Evolutionary conservation across 202 grass and related monocot genomes (phyloP).

Genomic region (Schoenoplectus triqueter): DNA sequence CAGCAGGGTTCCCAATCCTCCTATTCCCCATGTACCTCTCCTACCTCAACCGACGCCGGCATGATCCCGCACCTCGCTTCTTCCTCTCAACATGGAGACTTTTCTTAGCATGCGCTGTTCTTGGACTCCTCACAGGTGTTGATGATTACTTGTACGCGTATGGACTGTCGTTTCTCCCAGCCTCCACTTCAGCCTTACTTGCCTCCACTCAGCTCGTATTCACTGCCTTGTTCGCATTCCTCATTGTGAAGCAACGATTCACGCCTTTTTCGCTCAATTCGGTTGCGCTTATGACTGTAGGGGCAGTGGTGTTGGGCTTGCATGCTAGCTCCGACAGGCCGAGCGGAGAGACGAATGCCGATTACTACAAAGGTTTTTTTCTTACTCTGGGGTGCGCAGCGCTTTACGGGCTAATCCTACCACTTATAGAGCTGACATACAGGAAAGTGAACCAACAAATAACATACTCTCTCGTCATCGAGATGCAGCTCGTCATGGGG

Average conservation of each 20-base stretch:
- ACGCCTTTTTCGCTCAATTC: slow-evolving; percentile 63
- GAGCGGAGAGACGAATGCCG: slow-evolving; percentile 34
- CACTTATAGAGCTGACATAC: slow-evolving; percentile 73
- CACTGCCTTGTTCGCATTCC: slow-evolving; percentile 86
- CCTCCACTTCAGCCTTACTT: slow-evolving; percentile 79
- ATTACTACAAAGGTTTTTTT: slow-evolving; percentile 71
- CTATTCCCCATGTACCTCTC: slow-evolving; percentile 49
- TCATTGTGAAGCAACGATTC: slow-evolving; percentile 72
- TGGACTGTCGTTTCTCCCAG: slow-evolving; percentile 75
- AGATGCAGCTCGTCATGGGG: slow-evolving; percentile 90
- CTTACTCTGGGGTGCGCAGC: slow-evolving; percentile 73
- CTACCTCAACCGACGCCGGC: slow-evolving; percentile 44
- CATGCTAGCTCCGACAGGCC: slow-evolving; percentile 63
- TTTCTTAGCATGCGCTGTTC: slow-evolving; percentile 46
- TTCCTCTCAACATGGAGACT: slow-evolving; percentile 56
- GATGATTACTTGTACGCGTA: slow-evolving; percentile 89
- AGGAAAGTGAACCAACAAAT: slow-evolving; percentile 53
- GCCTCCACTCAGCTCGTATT: slow-evolving; percentile 87
- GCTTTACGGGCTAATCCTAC: slow-evolving; percentile 80
- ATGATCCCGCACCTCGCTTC: not conserved
- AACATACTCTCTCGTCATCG: slow-evolving; percentile 83
- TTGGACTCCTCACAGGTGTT: slow-evolving; percentile 62
- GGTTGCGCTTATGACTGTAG: slow-evolving; percentile 64
- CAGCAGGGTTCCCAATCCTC: slow-evolving; percentile 72
- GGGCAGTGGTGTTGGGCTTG: slow-evolving; percentile 66